These are phyloP conservation scores for Hyaloscypha hepaticicola DNA, from an alignment of 495 filamentous ascomycete genomes.

Conservation along the genomic window DNA sequence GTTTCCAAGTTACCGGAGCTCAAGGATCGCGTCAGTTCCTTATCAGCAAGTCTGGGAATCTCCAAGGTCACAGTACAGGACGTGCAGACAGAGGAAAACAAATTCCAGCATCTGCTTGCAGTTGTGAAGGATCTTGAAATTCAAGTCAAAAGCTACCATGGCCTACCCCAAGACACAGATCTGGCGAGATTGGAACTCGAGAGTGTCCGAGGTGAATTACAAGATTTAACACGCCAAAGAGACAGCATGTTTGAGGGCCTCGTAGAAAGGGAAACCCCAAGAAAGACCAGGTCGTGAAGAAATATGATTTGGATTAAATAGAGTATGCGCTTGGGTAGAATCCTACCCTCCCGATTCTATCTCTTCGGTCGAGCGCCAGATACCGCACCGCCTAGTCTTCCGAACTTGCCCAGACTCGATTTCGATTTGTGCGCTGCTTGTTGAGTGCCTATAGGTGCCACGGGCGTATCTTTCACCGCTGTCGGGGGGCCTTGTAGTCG, in stretches of 20 bases:
- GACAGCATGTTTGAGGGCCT: conserved; percentile 68
- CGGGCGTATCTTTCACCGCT: conserved; percentile 43
- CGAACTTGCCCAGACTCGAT: conserved; percentile 67
- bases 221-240: conserved; percentile 53
- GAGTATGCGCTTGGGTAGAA: conserved; percentile 8
- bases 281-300: conserved; percentile 36
- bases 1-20: conserved; percentile 56
- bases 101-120: conserved; percentile 47
- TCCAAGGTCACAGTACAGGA: conserved; percentile 41
- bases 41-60: conserved; percentile 17
- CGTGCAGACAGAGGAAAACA: conserved; percentile 52
- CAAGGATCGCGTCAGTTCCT: conserved; percentile 40
- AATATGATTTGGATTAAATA: conserved; percentile 7
- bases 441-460: conserved; percentile 35
- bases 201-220: conserved; percentile 58
- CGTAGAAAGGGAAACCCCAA: conserved; percentile 51
- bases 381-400: conserved; percentile 65
- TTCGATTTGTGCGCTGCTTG: conserved; percentile 55
- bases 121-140: conserved; percentile 56
- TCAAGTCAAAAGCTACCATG: conserved; percentile 59
- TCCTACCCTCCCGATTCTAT: conserved; percentile 6
- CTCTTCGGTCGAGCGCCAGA: conserved; percentile 48
- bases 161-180: conserved; percentile 67
- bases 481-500: conserved; percentile 36
- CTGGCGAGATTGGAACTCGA: conserved; percentile 66